These are phyloP conservation scores for Pleurotus platypus DNA, from an alignment of 768 basidiomycete genomes.

Conservation along the genomic window DNA sequence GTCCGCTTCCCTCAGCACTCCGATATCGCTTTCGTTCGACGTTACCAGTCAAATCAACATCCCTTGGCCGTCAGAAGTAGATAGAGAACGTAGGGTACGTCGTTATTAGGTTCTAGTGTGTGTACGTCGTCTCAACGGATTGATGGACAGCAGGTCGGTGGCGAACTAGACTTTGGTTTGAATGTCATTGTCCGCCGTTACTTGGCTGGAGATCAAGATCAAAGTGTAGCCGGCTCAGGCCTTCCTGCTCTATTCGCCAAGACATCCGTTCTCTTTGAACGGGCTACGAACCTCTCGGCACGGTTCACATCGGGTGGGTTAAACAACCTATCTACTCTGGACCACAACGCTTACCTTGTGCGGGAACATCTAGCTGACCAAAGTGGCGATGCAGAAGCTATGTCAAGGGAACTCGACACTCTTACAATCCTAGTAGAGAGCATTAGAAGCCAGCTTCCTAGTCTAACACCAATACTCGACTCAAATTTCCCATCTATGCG, in stretches of 20 bases:
- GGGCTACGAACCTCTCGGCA: slow-evolving; percentile 18
- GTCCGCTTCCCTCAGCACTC: slow-evolving; percentile 5
- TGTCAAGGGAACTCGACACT: slow-evolving; percentile 33
- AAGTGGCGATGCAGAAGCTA: background rate
- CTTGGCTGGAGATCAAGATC: slow-evolving; percentile 17
- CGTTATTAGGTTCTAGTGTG: background rate
- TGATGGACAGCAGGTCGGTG: background rate
- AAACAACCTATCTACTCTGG: background rate
- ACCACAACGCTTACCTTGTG: background rate
- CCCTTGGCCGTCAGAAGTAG: slow-evolving; percentile 46
- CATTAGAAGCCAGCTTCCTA: slow-evolving; percentile 17
- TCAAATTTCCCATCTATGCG: slow-evolving; percentile 15
- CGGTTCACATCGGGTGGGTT: slow-evolving; percentile 10
- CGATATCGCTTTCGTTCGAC: slow-evolving; percentile 32
- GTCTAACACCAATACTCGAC: background rate
- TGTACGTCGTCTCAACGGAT: background rate
- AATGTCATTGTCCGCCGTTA: slow-evolving; percentile 25
- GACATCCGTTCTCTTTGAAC: slow-evolving; percentile 31
- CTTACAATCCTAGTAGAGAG: slow-evolving; percentile 42
- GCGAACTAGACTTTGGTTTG: background rate
- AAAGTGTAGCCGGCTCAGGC: slow-evolving; percentile 16
- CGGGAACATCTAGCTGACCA: background rate
- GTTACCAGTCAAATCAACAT: slow-evolving; percentile 47
- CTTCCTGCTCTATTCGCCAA: slow-evolving; percentile 23
- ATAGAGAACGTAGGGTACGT: slow-evolving; percentile 32